Percentiles rank a stretch among this genome's conserved stretches.
These are phyloP conservation scores for Vanrija sp. DNA, from an alignment of 1,284 basidiomycete genomes.

Conservation along the genomic window DNA sequence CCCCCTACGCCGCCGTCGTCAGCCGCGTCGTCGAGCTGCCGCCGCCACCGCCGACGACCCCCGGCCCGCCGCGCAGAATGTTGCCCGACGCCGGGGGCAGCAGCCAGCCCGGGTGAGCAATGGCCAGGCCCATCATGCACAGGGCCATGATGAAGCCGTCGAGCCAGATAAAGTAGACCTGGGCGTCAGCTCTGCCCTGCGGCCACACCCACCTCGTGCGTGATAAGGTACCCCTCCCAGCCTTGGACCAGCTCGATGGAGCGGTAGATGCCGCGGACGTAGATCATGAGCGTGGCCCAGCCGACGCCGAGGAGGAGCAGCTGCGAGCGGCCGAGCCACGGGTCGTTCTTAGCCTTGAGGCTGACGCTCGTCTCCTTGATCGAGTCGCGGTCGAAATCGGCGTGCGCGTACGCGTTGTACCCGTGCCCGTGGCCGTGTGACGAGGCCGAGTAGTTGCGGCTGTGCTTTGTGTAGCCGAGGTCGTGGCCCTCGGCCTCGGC, in stretches of 20 bases:
- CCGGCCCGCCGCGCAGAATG: too few species aligned
- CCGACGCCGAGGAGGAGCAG: conserved; percentile 26
- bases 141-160: conserved; percentile 36
- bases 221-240: conserved; percentile 59
- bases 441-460: too few species aligned
- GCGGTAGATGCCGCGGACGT: conserved; percentile 62
- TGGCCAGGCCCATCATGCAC: conserved; percentile 22
- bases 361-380: too few species aligned
- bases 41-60: too few species aligned
- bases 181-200: neutral
- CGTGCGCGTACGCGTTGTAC: too few species aligned
- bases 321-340: neutral
- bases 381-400: too few species aligned
- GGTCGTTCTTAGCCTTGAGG: too few species aligned
- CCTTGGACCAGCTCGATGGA: conserved; percentile 63
- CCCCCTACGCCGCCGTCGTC: too few species aligned
- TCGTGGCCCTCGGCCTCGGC: too few species aligned
- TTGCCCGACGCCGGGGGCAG: conserved; percentile 9
- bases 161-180: conserved; percentile 29
- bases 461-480: too few species aligned
- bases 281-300: conserved; percentile 18
- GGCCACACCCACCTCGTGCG: conserved; percentile 48
- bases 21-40: too few species aligned
- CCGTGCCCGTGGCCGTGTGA: too few species aligned
- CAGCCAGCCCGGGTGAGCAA: conserved; percentile 28